Percentiles rank a stretch among this genome's conserved stretches.
These are phyloP conservation scores for Alternaria panax DNA, from an alignment of 2,329 filamentous ascomycete species.

Conservation along the genomic window DNA sequence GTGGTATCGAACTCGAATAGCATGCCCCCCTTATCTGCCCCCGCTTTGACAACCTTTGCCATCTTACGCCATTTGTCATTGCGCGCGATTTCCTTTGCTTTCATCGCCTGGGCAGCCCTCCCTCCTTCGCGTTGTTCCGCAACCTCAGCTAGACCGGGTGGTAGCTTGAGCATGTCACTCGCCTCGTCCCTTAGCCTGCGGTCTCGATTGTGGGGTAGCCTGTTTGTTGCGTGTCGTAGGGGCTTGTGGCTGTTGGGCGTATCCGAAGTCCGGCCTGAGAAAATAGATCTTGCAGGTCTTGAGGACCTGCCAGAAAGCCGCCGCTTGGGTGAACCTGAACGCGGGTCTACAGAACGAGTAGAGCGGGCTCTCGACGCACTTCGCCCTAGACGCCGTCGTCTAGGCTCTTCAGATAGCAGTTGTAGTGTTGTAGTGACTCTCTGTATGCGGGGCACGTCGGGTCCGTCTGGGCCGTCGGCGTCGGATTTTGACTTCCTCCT, in stretches of 20 bases:
- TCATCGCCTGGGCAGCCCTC: slow-evolving; percentile 57
- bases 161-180: slow-evolving; percentile 70
- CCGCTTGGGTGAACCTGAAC: slow-evolving; percentile 49
- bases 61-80: slow-evolving; percentile 74
- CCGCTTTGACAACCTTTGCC: slow-evolving; percentile 59
- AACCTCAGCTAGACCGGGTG: slow-evolving; percentile 59
- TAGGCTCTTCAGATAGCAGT: slow-evolving; percentile 63
- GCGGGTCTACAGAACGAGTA: slow-evolving; percentile 52
- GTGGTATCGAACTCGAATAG: slow-evolving; percentile 80
- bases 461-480: slow-evolving; percentile 36
- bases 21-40: slow-evolving; percentile 65
- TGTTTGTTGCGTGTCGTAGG: slow-evolving; percentile 62
- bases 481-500: slow-evolving; percentile 45
- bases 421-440: slow-evolving; percentile 67
- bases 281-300: slow-evolving; percentile 52
- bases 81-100: slow-evolving; percentile 66
- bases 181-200: slow-evolving; percentile 66
- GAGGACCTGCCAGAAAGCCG: slow-evolving; percentile 53
- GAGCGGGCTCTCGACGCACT: slow-evolving; percentile 58
- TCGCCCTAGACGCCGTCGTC: slow-evolving; percentile 61
- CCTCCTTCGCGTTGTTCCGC: slow-evolving; percentile 56
- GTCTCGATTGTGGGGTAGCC: slow-evolving; percentile 61
- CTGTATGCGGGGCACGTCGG: slow-evolving; percentile 56
- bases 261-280: slow-evolving; percentile 52
- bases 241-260: slow-evolving; percentile 49